Base-by-base conservation (phyloP, 1,139 yeast genomes). In the Diutina ranongensis region DNA sequence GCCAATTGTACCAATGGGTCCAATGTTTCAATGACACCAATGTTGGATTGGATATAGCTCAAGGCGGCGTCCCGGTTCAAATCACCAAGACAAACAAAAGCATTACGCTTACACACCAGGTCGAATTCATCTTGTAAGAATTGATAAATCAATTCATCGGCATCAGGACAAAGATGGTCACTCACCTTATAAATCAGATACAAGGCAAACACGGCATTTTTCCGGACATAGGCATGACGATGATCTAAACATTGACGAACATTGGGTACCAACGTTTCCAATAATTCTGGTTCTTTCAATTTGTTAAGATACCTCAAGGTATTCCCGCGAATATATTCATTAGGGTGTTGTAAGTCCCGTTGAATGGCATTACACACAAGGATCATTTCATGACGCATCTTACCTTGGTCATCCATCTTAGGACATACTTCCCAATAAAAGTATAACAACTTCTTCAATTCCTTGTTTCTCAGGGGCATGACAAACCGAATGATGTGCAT, bases 361-460 rank as follows among this genome's bases (percentile, higher is more conserved):
- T 94, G 95, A 57, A 94, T 87, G 47, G 97, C 97, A 62, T 94
- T 94, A 69, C 97, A 92, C 46, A 92, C 98, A 54, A 94, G 78
- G 66, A 94, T 92, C 97, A 94, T 92, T 67, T 94, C 99, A 64
- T 89, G 97, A 68, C 88, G 86, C 72, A 94, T 78, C 62, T 86
- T 86, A 4, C 98, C 98, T 46, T 83, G 82, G 44, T 76, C 72
- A 56, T 87, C 95, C 55, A 82, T 72, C 66, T 94, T 94, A 47
- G 97, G 95, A 61, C 96, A 94, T 48, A 89, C 87, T 64, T 94
- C 99, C 98, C 98, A 94, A 70, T 94, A 94, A 59, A 88, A 87
- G 60, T 92, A 94, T 54, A 94, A 71, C 59, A 94, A 72, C 64
- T 89, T 92, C 72, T 94, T 94, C 65, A 94, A 76, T 57, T 83